These are phyloP conservation scores for Aureobasidium sp. DNA, from an alignment of 2,329 filamentous ascomycete species.

Conservation along the genomic window DNA sequence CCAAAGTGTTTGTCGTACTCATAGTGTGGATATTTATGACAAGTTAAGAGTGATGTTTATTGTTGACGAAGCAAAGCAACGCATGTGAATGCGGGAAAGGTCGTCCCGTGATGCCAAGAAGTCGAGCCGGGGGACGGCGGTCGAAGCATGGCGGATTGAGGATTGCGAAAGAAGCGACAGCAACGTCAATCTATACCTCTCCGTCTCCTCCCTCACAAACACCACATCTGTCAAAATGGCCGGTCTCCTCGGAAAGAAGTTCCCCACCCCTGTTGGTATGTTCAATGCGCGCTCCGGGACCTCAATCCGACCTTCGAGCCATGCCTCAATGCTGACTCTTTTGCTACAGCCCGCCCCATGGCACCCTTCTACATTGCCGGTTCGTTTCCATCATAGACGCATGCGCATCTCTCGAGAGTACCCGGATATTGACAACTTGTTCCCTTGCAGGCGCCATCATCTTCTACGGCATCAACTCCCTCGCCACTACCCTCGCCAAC, in stretches of 20 bases:
- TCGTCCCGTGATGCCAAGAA: constrained; percentile 13
- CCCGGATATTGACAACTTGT: neutral
- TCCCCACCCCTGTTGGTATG: constrained; percentile 44
- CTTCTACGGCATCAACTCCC: constrained; percentile 84
- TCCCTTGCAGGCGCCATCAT: constrained; percentile 63
- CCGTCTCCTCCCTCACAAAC: constrained; percentile 12
- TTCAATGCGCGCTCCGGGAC: constrained; percentile 17
- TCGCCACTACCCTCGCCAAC: constrained; percentile 67
- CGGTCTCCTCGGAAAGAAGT: constrained; percentile 45
- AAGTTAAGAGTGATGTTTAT: neutral
- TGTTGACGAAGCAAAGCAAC: neutral
- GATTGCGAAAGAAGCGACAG: constrained; percentile 8
- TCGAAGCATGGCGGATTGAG: neutral
- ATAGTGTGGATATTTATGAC: neutral
- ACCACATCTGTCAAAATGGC: constrained; percentile 30
- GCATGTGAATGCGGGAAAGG: constrained; percentile 3
- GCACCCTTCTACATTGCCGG: constrained; percentile 20
- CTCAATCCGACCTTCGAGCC: neutral
- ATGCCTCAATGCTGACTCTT: neutral
- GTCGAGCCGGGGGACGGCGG: neutral
- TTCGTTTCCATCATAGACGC: constrained; percentile 3
- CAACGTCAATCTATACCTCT: constrained; percentile 16
- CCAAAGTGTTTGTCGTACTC: constrained; percentile 37
- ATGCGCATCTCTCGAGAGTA: neutral
- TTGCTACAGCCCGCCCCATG: constrained; percentile 18